Percentiles rank a stretch among this genome's conserved stretches.
Evolutionary conservation across 1,284 basidiomycete genomes (phyloP).

Genomic region (Cystobasidium slooffiae): DNA sequence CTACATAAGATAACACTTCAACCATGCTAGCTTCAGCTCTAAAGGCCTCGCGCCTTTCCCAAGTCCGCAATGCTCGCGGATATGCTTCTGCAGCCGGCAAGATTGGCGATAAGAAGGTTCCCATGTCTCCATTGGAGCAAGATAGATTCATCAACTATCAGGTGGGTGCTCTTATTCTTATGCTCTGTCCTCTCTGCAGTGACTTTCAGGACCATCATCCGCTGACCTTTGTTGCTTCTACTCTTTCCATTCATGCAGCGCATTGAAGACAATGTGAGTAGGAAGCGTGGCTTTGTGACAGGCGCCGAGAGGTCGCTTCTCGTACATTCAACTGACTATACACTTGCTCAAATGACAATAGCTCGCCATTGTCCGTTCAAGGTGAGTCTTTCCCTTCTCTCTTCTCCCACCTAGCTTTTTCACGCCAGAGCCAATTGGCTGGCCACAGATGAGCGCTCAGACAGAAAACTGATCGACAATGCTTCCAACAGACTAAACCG

Average conservation of each 20-base stretch:
- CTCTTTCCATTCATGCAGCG: constrained; percentile 62
- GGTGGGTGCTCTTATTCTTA: constrained; percentile 24
- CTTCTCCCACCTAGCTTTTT: neutral
- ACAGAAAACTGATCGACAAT: neutral
- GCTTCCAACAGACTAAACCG: constrained; percentile 73
- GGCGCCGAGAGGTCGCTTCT: neutral
- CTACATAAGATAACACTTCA: neutral
- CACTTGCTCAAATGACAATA: neutral
- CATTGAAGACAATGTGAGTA: constrained; percentile 80
- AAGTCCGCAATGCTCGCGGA: constrained; percentile 29
- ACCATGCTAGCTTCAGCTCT: constrained; percentile 27
- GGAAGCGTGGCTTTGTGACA: neutral
- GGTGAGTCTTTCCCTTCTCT: constrained; percentile 62
- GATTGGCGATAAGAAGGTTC: constrained; percentile 89
- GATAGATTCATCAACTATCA: constrained; percentile 90
- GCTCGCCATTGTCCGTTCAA: constrained; percentile 76
- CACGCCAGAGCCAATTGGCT: constrained; percentile 5
- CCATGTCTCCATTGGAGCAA: constrained; percentile 87
- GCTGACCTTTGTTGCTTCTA: constrained; percentile 14
- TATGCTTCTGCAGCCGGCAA: constrained; percentile 71
- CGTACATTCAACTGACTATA: neutral
- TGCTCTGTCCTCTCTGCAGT: neutral
- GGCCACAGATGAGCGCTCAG: constrained; percentile 6
- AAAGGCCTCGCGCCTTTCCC: constrained; percentile 10
- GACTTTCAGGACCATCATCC: neutral